A percentile compares a stretch with the other conserved stretches of the same genome.
Conservation (phyloP, 345 rosid species). For the Turritis glabra region DNA sequence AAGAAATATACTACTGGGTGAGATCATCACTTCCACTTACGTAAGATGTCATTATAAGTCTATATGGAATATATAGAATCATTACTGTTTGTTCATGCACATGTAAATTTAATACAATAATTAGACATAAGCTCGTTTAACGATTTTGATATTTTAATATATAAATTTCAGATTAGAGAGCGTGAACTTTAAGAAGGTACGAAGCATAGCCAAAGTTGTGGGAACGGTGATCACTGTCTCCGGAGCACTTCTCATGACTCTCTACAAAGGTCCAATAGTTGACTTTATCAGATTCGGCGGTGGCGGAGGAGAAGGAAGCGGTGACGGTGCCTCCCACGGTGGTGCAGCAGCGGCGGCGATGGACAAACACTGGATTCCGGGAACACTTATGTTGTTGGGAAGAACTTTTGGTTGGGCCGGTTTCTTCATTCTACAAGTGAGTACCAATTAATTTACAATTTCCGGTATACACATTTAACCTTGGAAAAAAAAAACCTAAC, state of each 20-base stretch:
- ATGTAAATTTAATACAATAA: neutral
- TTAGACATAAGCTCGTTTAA: constrained; percentile 6
- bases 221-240: constrained; percentile 76
- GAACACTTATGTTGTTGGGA: constrained; percentile 68
- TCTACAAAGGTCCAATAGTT: constrained; percentile 87
- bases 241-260: constrained; percentile 92
- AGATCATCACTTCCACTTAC: constrained; percentile 38
- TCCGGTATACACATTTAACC: constrained; percentile 24
- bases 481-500: neutral
- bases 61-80: neutral
- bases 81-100: constrained; percentile 23
- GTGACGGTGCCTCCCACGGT: constrained; percentile 34
- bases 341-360: constrained; percentile 33
- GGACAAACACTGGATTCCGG: constrained; percentile 64
- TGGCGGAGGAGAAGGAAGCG: constrained; percentile 34
- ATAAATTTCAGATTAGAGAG: constrained; percentile 63
- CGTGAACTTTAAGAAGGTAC: constrained; percentile 60
- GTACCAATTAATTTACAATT: constrained; percentile 9
- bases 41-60: constrained; percentile 31
- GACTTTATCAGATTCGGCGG: constrained; percentile 45
- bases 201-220: constrained; percentile 69
- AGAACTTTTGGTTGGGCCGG: constrained; percentile 73
- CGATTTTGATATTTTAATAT: neutral
- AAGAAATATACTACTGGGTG: constrained; percentile 14
- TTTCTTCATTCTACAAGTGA: constrained; percentile 86